phyloP scores from a whole-genome alignment of 495 filamentous ascomycete species.

The Annulohypoxylon maeteangense region DNA sequence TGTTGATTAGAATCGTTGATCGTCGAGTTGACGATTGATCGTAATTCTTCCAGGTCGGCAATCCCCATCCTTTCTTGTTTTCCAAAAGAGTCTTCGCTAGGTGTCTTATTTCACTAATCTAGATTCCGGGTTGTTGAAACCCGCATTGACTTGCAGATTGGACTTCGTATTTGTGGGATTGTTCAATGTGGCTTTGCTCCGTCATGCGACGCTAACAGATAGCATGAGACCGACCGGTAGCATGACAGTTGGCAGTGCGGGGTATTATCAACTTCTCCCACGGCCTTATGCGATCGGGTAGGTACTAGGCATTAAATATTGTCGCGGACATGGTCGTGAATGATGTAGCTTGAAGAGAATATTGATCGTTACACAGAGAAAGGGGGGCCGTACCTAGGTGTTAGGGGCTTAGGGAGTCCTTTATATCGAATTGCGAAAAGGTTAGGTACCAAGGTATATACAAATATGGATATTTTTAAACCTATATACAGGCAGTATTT shows the following conservation, averaged over 20 bases:
- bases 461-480: background rate
- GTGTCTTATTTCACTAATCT: no score
- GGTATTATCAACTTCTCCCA: background rate
- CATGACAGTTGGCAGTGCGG: background rate
- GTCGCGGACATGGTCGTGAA: background rate
- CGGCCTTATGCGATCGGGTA: background rate
- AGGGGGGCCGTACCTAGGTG: background rate
- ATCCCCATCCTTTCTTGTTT: background rate
- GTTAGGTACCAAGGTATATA: background rate
- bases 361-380: background rate
- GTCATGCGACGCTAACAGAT: background rate
- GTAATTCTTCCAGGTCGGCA: background rate
- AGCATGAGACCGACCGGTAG: background rate
- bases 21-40: background rate
- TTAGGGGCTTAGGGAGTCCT: no score
- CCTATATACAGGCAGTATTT: background rate
- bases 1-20: slow-evolving; percentile 10
- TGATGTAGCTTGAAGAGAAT: background rate
- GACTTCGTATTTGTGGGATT: background rate
- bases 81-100: background rate
- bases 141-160: background rate
- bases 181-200: background rate
- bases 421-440: background rate
- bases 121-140: no score
- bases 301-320: background rate